These are phyloP conservation scores for Tetradesmus lagerheimii DNA, from an alignment of 139 green algal species.

Conservation along the genomic window DNA sequence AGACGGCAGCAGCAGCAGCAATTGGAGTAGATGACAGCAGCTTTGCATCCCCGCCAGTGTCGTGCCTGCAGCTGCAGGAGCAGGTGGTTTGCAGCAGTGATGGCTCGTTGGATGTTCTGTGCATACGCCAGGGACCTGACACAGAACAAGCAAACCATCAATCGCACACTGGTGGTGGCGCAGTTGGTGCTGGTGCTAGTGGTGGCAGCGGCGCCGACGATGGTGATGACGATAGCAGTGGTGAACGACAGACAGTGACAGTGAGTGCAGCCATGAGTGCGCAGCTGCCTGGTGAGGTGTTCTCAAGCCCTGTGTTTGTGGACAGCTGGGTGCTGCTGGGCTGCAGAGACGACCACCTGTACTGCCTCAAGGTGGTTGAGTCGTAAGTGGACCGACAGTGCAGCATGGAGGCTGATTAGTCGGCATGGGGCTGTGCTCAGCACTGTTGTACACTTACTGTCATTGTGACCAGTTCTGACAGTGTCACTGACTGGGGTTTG, in stretches of 20 bases:
- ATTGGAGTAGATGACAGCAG: not conserved
- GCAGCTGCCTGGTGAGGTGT: conserved; percentile 49
- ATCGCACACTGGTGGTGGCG: not conserved
- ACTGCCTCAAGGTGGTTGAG: conserved; percentile 50
- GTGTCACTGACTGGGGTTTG: conserved; percentile 1
- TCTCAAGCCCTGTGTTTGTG: conserved; percentile 48
- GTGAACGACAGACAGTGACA: not conserved
- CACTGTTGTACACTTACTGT: not conserved
- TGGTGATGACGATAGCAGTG: not conserved
- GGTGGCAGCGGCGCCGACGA: too few species aligned
- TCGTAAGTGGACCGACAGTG: not conserved
- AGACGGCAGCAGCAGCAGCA: not conserved
- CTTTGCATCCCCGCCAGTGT: too few species aligned
- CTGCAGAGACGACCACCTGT: conserved; percentile 63
- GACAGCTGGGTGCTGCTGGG: conserved; percentile 32
- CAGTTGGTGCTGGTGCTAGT: not conserved
- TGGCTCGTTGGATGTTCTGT: not conserved
- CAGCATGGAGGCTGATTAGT: not conserved
- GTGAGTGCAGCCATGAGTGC: not conserved
- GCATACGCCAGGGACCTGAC: not conserved
- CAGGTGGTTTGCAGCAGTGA: conserved; percentile 24
- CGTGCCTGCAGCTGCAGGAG: not conserved
- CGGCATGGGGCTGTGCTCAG: too few species aligned
- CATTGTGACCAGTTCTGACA: not conserved
- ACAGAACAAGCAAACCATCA: not conserved